Base-by-base conservation (phyloP, 352 stramenopile species). In the Phytophthora citricola region DNA sequence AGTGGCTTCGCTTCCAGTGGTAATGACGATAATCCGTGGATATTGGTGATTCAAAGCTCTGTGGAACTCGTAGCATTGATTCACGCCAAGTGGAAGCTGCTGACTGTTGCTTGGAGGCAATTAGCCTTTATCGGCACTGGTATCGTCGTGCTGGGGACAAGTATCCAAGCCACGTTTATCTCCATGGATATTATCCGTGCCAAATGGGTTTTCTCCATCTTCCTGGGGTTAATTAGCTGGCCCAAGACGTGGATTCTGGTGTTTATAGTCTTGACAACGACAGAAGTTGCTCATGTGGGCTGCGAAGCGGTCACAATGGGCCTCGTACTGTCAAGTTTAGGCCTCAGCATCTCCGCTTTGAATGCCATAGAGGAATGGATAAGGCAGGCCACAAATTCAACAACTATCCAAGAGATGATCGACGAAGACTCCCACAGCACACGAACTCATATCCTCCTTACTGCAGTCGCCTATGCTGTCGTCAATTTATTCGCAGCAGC, bases 261-360 rank as follows among this genome's bases (percentile, higher is more conserved):
- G 9, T 84, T 79, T 29, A 67, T 52, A 1, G 51, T 87, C 31
- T 26, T 89, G 10, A 59, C 71, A 1, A 71, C 69, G 1, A 90
- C 81, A 1, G 83, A 92, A 53, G 82, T 90, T 43, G 69, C 81
- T 3, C 66, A 83, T 15, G 69, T 78, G 5, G 83, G 79, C 3
- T 73, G 66, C 8, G 81, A 90, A 55, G 83, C 81, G 5, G 78
- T 78, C 34, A 88, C 73, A 1, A 74, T 89, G 36, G 81, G 83
- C 0, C 44, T 89, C 9, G 52, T 88, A 6, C 58, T 86, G 15
- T 88, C 81, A 2, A 72, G 83, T 24, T 74, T 86, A 48, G 65
- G 60, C 26, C 70, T 90, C 31, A 63, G 69, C 3, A 70, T 47
- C n/a, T 56, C 79, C 20, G 57, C 58, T 0, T 60, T 69, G 4